These are phyloP conservation scores for Trichoderma sp. DNA, from an alignment of 2,329 filamentous ascomycete species.

Conservation along the genomic window DNA sequence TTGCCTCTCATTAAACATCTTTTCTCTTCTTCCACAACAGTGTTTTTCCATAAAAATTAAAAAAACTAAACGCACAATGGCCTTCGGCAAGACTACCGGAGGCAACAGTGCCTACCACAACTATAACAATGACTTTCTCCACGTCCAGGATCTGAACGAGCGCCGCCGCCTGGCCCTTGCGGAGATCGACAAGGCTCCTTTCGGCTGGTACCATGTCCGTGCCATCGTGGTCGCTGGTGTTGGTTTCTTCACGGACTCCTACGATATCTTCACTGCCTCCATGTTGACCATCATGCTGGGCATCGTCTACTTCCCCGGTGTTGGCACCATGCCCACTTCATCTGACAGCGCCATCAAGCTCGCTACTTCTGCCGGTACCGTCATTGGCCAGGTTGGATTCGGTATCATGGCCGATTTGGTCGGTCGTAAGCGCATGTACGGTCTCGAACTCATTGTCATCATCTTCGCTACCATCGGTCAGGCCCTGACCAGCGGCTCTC, in stretches of 20 bases:
- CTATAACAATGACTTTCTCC: slow-evolving; percentile 73
- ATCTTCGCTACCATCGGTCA: slow-evolving; percentile 78
- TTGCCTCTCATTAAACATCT: slow-evolving; percentile 13
- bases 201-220: slow-evolving; percentile 83
- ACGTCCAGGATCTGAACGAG: slow-evolving; percentile 73
- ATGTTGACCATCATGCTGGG: slow-evolving; percentile 76
- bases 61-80: slow-evolving; percentile 21
- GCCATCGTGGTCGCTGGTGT: slow-evolving; percentile 79
- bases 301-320: slow-evolving; percentile 70
- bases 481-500: slow-evolving; percentile 66
- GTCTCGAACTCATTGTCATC: slow-evolving; percentile 77
- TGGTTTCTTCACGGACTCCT: slow-evolving; percentile 87
- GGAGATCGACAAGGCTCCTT: slow-evolving; percentile 79
- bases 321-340: slow-evolving; percentile 63
- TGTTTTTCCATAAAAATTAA: background rate
- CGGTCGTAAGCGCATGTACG: slow-evolving; percentile 74
- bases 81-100: slow-evolving; percentile 56
- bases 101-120: slow-evolving; percentile 76
- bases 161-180: slow-evolving; percentile 77
- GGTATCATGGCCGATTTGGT: slow-evolving; percentile 77
- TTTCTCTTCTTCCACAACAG: background rate
- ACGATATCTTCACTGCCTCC: slow-evolving; percentile 79
- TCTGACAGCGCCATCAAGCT: slow-evolving; percentile 85
- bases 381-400: slow-evolving; percentile 80
- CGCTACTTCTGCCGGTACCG: slow-evolving; percentile 79